Evolutionary conservation across 352 stramenopile genomes (phyloP).

Genomic region (Bremia lactucae): DNA sequence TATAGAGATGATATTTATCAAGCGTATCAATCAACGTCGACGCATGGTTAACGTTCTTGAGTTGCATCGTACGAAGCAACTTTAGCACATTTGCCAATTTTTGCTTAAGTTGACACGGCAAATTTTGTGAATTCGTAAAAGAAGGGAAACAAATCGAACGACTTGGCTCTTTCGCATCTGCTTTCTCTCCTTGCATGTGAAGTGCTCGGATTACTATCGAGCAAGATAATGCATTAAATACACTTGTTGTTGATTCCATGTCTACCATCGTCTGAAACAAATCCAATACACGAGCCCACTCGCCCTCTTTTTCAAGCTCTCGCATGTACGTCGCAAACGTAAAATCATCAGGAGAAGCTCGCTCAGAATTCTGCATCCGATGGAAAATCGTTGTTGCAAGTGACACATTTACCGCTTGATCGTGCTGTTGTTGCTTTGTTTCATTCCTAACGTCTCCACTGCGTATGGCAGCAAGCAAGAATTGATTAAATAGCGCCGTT

Average conservation of each 20-base stretch:
- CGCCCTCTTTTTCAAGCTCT: slow-evolving; percentile 32
- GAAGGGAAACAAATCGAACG: too few relatives aligned
- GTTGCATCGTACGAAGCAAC: slow-evolving; percentile 26
- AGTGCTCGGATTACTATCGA: slow-evolving; percentile 37
- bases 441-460: slow-evolving; percentile 1
- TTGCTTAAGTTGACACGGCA: slow-evolving; percentile 20
- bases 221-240: slow-evolving; percentile 44
- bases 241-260: slow-evolving; percentile 10
- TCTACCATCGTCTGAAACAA: slow-evolving; percentile 54
- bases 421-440: neutral
- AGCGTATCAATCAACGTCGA: slow-evolving; percentile 52
- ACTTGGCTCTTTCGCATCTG: neutral
- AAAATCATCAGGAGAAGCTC: slow-evolving; percentile 43
- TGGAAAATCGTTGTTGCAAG: slow-evolving; percentile 33
- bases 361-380: slow-evolving; percentile 26
- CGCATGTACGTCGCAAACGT: slow-evolving; percentile 53
- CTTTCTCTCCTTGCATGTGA: slow-evolving; percentile 10
- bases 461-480: slow-evolving; percentile 38
- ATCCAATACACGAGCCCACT: slow-evolving; percentile 36
- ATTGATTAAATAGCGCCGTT: slow-evolving; percentile 50
- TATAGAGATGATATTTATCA: slow-evolving; percentile 39
- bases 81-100: slow-evolving; percentile 39
- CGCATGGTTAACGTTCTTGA: slow-evolving; percentile 34
- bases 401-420: slow-evolving; percentile 9
- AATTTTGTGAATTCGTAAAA: slow-evolving; percentile 4